Percentiles rank a stretch among this genome's conserved stretches.
Evolutionary conservation across 495 filamentous ascomycete genomes (phyloP).

Genomic region (Aspergillus kassunensis): DNA sequence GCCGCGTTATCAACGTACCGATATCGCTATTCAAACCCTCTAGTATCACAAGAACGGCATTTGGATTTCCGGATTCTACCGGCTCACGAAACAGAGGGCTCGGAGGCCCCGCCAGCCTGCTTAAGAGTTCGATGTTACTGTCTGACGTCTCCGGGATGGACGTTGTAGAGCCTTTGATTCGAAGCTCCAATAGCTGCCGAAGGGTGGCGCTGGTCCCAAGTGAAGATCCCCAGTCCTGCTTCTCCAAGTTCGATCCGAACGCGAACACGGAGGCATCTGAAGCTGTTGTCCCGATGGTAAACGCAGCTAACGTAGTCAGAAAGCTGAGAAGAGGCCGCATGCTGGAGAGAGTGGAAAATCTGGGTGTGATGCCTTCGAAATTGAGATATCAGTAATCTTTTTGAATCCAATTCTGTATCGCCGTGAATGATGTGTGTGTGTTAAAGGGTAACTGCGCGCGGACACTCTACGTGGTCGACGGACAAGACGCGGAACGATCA

Average conservation of each 20-base stretch:
- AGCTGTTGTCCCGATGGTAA: conserved; percentile 27
- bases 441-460: no score
- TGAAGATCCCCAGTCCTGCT: not conserved
- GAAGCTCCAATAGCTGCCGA: conserved; percentile 51
- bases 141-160: conserved; percentile 44
- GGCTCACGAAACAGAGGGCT: conserved; percentile 37
- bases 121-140: conserved; percentile 43
- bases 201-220: conserved; percentile 42
- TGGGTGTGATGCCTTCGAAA: no score
- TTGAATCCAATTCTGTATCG: no score
- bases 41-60: conserved; percentile 41
- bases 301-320: conserved; percentile 24
- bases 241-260: conserved; percentile 18
- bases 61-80: conserved; percentile 5
- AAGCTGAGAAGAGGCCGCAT: conserved; percentile 31
- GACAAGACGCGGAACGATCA: no score
- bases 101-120: conserved; percentile 42
- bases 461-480: no score
- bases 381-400: no score
- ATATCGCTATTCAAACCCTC: conserved; percentile 42
- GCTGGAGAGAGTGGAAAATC: no score
- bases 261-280: conserved; percentile 37
- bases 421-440: no score
- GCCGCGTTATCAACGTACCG: conserved; percentile 27
- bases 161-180: conserved; percentile 48